Evolutionary conservation across 495 filamentous ascomycete genomes (phyloP), one percentile per base, ranked within the genome.

Genomic region (Pseudoneurospora amorphoporcata): DNA sequence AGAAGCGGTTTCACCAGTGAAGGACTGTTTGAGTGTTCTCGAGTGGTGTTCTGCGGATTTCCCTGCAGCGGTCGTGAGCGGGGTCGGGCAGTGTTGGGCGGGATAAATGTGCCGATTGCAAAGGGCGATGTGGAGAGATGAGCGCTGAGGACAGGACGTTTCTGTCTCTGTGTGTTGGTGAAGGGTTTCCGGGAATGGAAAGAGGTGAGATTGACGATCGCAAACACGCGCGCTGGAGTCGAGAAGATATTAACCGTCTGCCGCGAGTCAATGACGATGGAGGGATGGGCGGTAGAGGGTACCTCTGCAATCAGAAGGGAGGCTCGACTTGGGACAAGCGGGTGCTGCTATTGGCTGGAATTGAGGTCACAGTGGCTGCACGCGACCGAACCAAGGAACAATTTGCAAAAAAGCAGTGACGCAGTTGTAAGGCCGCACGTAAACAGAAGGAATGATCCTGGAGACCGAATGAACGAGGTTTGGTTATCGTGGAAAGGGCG

Each of bases 341-440:
- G 53, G 53, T 29, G 6, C 53, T 72, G 70, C 69, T 41, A 53
- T 72, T 16, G 43, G 69, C 29, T 69, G 39, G 58, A 61, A 68
- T 70, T 76, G 75, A 78, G 75, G 76, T 77, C 76, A 79, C 73
- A 72, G 72, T 76, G 75, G 76, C 72, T 79, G 75, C 71, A 73
- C 37, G 42, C 16, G 53, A 68, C 58, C 69, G 71, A 73, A 79
- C 68, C 75, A 79, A 77, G 78, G 73, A 73, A 79, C 45, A 32
- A 58, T 37, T 38, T 65, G 40, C 29, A 39, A 35, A 39, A 47
- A 23, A 3, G 70, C 16, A 58, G 29, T 71, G 29, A 35, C 32
- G 43, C 70, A 45, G 43, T 58, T 71, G 70, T 38, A n/a, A 39
- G 43, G 9, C 16, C 32, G 70, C 43, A 40, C 42, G 29, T 32